These are phyloP conservation scores for Decorospora gaudefroyi DNA, from an alignment of 2,329 filamentous ascomycete species.

Conservation along the genomic window DNA sequence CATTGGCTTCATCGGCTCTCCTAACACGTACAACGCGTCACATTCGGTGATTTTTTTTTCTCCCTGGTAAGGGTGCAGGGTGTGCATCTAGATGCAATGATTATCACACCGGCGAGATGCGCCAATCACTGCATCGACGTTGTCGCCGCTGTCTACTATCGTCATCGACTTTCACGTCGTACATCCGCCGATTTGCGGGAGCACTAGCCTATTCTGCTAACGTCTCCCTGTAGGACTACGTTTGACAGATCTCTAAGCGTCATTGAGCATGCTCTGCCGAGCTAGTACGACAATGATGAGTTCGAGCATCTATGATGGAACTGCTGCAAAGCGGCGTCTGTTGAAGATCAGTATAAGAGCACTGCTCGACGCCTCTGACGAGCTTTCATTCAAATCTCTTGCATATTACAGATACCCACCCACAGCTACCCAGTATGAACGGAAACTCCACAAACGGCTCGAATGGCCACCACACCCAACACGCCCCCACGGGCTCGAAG, in stretches of 20 bases:
- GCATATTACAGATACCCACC: background rate
- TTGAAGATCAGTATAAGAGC: slow-evolving; percentile 6
- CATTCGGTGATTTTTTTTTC: slow-evolving; percentile 6
- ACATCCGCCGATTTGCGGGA: slow-evolving; percentile 14
- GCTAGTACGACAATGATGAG: slow-evolving; percentile 17
- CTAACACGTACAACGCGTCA: slow-evolving; percentile 17
- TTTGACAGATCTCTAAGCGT: slow-evolving; percentile 22
- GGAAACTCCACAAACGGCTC: slow-evolving; percentile 18
- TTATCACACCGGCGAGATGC: background rate
- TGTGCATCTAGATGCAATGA: slow-evolving; percentile 14
- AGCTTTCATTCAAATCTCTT: background rate
- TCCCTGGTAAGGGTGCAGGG: slow-evolving; percentile 21
- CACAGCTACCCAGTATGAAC: slow-evolving; percentile 3
- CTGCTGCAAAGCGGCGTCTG: background rate
- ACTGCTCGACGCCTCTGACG: background rate
- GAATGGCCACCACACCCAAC: slow-evolving; percentile 12
- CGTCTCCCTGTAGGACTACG: slow-evolving; percentile 6
- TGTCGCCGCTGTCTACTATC: slow-evolving; percentile 14
- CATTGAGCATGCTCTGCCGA: slow-evolving; percentile 18
- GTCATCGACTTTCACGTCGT: slow-evolving; percentile 18
- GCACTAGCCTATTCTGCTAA: slow-evolving; percentile 13
- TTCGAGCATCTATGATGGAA: slow-evolving; percentile 6
- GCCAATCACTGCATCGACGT: slow-evolving; percentile 19
- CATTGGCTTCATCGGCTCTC: background rate
- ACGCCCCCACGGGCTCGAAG: slow-evolving; percentile 28